A percentile compares a stretch with the other conserved stretches of the same genome.
phyloP scores from a whole-genome alignment of 768 basidiomycete genomes.

The Tricholomella constricta region DNA sequence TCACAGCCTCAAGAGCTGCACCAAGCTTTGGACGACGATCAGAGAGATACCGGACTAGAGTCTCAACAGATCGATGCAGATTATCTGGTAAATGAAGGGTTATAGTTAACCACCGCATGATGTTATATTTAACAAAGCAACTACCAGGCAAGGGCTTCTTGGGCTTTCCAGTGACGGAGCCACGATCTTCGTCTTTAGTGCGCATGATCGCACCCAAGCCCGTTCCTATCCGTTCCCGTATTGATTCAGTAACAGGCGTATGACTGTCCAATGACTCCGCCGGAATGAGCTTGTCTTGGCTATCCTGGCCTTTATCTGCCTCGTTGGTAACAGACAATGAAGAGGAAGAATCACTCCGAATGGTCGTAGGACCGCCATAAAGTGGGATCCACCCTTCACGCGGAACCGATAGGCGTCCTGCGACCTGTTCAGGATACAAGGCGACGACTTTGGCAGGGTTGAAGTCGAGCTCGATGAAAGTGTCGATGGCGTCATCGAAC shows the following conservation, averaged over 20 bases:
- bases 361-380: slow-evolving; percentile 71
- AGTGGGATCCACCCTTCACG: slow-evolving; percentile 75
- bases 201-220: slow-evolving; percentile 56
- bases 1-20: slow-evolving; percentile 70
- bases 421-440: slow-evolving; percentile 78
- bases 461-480: slow-evolving; percentile 84
- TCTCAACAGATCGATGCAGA: slow-evolving; percentile 76
- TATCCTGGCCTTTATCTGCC: slow-evolving; percentile 23
- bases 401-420: slow-evolving; percentile 75
- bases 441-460: slow-evolving; percentile 95
- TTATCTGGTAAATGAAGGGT: slow-evolving; percentile 46
- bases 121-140: slow-evolving; percentile 15
- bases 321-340: slow-evolving; percentile 24
- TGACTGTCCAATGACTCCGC: slow-evolving; percentile 36
- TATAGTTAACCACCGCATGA: not conserved
- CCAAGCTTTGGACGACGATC: slow-evolving; percentile 87
- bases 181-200: slow-evolving; percentile 68
- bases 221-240: slow-evolving; percentile 45
- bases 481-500: slow-evolving; percentile 81
- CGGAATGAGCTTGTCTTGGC: slow-evolving; percentile 25
- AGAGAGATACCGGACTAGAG: slow-evolving; percentile 83
- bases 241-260: slow-evolving; percentile 37
- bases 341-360: slow-evolving; percentile 27
- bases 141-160: slow-evolving; percentile 33
- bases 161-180: slow-evolving; percentile 45